These are phyloP conservation scores for Penicillium italicum DNA, from an alignment of 2,329 filamentous ascomycete species.

Conservation along the genomic window DNA sequence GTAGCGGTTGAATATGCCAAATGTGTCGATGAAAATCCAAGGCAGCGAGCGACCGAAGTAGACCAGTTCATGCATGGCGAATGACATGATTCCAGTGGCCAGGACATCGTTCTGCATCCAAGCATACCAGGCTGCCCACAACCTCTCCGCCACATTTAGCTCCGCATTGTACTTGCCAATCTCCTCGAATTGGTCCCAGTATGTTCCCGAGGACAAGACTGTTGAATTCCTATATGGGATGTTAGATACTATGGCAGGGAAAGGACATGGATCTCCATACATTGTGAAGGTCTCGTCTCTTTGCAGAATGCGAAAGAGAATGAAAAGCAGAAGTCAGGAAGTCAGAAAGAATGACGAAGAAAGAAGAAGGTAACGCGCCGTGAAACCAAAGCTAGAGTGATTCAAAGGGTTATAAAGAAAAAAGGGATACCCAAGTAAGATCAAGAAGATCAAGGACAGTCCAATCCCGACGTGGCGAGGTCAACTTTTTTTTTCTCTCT, in stretches of 20 bases:
- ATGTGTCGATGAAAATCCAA: constrained; percentile 86
- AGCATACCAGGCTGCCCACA: constrained; percentile 96
- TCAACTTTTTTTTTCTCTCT: constrained; percentile 12
- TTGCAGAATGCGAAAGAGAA: neutral
- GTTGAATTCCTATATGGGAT: constrained; percentile 47
- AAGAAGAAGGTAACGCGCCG: neutral
- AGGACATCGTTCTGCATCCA: constrained; percentile 98
- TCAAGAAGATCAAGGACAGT: constrained; percentile 11
- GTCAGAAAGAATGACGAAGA: neutral
- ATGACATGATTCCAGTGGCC: constrained; percentile 96
- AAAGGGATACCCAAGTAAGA: constrained; percentile 4
- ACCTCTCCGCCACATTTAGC: constrained; percentile 78
- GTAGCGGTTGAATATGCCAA: constrained; percentile 85
- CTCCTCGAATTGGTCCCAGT: constrained; percentile 64
- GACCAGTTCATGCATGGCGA: constrained; percentile 86
- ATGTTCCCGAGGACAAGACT: constrained; percentile 51
- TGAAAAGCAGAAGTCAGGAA: neutral
- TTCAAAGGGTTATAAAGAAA: constrained; percentile 3
- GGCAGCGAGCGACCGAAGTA: constrained; percentile 92
- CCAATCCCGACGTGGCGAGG: constrained; percentile 38
- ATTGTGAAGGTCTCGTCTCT: constrained; percentile 6
- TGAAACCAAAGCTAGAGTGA: neutral
- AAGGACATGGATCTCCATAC: constrained; percentile 5
- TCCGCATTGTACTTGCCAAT: constrained; percentile 73
- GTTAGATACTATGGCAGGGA: neutral